Evolutionary conservation across 441 rosid genomes (phyloP), one percentile per base, ranked within the genome.

Genomic region (Croton setiger): DNA sequence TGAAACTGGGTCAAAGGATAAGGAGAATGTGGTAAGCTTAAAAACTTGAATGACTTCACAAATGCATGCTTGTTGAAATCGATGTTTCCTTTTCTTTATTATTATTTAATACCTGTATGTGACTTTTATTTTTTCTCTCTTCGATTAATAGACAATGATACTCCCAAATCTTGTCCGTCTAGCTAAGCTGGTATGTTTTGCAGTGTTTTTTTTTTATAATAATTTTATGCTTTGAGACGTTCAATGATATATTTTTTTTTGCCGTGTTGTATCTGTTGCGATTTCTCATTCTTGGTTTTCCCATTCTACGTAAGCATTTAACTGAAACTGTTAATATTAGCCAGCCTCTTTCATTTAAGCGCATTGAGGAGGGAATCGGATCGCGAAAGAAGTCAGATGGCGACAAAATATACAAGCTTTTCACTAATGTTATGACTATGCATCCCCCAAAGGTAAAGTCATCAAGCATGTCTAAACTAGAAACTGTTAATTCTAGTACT

Each of bases 301-400:
- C 43, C 43, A 5, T 67, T 33, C 11, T 41, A 35, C 41, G 58
- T 61, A 53, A 55, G 37, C 39, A 33, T 31, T 62, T n/a, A 60
- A 68, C 57, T 70, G 68, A 18, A 39, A 66, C 53, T 60, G 31
- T 23, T 57, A 71, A 67, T 57, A 52, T 78, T 75, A 74, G 75
- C 48, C 89, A 94, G 97, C 97, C 97, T 83, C 89, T 90, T 58
- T 74, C 96, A 49, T 74, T 89, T 82, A 90, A 85, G 83, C 80
- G 63, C 61, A 90, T 94, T 51, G 84, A 90, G 1, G 97, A 90
- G 74, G 97, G 96, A 77, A 85, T 87, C 9, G 79, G 74, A 59
- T 83, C 74, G 39, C 76, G 77, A 49, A 85, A 82, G 77, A 82
- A 81, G 79, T 82, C 92, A 43, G 88, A 81, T 70, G 88, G 78